Percentiles rank a stretch among this genome's conserved stretches.
Evolutionary conservation across 2,329 filamentous ascomycete genomes (phyloP).

Genomic region (Allantophomopsis cytisporea): DNA sequence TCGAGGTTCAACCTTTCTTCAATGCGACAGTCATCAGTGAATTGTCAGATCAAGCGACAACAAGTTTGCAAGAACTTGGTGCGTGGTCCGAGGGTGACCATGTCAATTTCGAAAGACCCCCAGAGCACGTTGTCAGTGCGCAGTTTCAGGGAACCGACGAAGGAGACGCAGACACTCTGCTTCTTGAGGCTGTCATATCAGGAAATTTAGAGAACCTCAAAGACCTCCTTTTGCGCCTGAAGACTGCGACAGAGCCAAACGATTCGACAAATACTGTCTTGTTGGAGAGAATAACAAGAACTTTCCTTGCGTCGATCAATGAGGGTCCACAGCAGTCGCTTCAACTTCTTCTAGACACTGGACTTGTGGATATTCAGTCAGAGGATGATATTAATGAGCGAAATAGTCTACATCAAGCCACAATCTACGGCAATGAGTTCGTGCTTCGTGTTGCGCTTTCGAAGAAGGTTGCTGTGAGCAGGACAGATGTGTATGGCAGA

Average conservation of each 20-base stretch:
- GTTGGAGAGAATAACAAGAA: slow-evolving; percentile 70
- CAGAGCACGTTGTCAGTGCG: slow-evolving; percentile 51
- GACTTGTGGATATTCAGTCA: slow-evolving; percentile 76
- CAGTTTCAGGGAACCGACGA: slow-evolving; percentile 66
- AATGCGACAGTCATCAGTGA: slow-evolving; percentile 95
- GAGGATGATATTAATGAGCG: slow-evolving; percentile 97
- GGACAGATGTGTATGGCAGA: slow-evolving; percentile 85
- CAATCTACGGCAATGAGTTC: slow-evolving; percentile 76
- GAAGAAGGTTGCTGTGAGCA: slow-evolving; percentile 60
- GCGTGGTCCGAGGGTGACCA: slow-evolving; percentile 96
- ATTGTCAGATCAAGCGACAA: slow-evolving; percentile 91
- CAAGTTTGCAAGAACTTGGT: slow-evolving; percentile 85
- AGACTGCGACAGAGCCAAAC: slow-evolving; percentile 35
- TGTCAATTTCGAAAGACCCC: slow-evolving; percentile 57
- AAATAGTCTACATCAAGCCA: slow-evolving; percentile 92
- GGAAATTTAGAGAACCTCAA: slow-evolving; percentile 67
- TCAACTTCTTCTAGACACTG: slow-evolving; percentile 63
- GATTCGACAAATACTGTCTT: slow-evolving; percentile 43
- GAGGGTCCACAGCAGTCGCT: slow-evolving; percentile 71
- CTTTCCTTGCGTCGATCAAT: slow-evolving; percentile 80
- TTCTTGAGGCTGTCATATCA: slow-evolving; percentile 74
- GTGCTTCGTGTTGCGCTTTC: slow-evolving; percentile 67
- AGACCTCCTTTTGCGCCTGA: slow-evolving; percentile 69
- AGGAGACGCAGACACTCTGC: slow-evolving; percentile 75
- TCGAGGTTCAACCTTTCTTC: slow-evolving; percentile 97